Evolutionary conservation across 257 asterid species (phyloP).

Genomic region (Primulina tabacum): DNA sequence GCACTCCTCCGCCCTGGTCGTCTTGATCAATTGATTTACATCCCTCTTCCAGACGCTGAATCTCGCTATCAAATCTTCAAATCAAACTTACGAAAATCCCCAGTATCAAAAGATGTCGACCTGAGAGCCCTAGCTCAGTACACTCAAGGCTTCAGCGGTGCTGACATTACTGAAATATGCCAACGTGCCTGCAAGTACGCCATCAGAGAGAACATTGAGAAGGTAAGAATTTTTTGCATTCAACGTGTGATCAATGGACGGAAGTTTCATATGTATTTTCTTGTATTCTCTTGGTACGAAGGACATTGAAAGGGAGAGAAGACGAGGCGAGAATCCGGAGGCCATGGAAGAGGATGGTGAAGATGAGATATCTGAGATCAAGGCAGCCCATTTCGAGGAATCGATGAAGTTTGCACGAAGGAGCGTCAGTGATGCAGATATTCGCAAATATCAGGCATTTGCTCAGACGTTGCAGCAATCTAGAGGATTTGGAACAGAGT

Average conservation of each 20-base stretch:
- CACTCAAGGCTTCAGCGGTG: constrained; percentile 93
- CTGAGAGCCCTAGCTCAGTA: constrained; percentile 76
- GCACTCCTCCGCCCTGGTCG: constrained; percentile 93
- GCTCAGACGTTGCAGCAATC: constrained; percentile 88
- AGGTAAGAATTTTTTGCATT: constrained; percentile 35
- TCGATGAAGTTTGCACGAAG: constrained; percentile 81
- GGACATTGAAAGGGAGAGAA: constrained; percentile 82
- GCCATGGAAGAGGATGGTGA: constrained; percentile 81
- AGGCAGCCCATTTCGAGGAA: constrained; percentile 77
- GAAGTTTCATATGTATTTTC: background rate
- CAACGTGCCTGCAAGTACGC: constrained; percentile 94
- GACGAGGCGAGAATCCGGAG: constrained; percentile 61
- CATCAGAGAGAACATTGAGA: constrained; percentile 85
- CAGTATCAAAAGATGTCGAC: constrained; percentile 71
- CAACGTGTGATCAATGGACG: background rate
- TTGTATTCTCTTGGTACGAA: constrained; percentile 14
- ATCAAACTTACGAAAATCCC: constrained; percentile 80
- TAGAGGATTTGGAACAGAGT: constrained; percentile 72
- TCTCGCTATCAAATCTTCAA: constrained; percentile 83
- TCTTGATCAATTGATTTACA: constrained; percentile 83
- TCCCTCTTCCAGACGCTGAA: constrained; percentile 85
- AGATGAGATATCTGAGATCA: constrained; percentile 70
- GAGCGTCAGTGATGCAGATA: constrained; percentile 81
- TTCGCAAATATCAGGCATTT: constrained; percentile 74
- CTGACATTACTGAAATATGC: constrained; percentile 86